Evolutionary conservation across 1,284 basidiomycete genomes (phyloP), one percentile per base, ranked within the genome.

Genomic region (Papiliotrema fonsecae): DNA sequence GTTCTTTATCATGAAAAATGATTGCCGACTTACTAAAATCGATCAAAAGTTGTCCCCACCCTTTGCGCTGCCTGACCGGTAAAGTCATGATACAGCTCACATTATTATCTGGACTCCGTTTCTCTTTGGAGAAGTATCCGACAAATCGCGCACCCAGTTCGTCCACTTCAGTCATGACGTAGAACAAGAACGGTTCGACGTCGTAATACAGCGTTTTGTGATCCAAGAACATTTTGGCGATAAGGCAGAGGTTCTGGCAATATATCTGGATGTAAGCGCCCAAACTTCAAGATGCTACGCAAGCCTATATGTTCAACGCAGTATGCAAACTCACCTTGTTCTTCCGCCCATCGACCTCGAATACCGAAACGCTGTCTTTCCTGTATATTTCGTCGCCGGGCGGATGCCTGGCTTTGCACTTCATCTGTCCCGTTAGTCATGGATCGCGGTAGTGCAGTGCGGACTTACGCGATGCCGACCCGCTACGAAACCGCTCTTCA

Each of bases 171-270:
- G 93, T 88, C 77, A 97, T 91, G 62, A 98, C 89, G 74, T 99
- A 99, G 76, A 98, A 99, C 27, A 99, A 77, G 75, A 99, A 99
- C 0, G 96, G 96, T 73, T 98, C 96, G 52, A 98, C 96, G 72
- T 99, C 96, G 76, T 99, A 98, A 75, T 98, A 98, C 37, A 99
- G 82, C 19, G 94, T 97, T 75, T 99, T 99, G 78, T 97, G 94
- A 69, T 98, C 93, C 58, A 99, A 82, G 72, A 98, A 99, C 90
- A 97, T 97, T 75, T 97, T 98, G 50, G 94, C 94, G 26, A 99
- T 79, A 48, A 99, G 79, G 74, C 96, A 98, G n/a, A 99, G 81
- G 69, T 99, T 97, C 72, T 98, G 96, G 70, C 96, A 98, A 73
- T 97, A 99, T 63, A 97, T 97, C 87, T 88, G 57, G 7, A 11